Conservation (phyloP, 2,329 filamentous ascomycete species). For the Pseudogymnoascus sp. region DNA sequence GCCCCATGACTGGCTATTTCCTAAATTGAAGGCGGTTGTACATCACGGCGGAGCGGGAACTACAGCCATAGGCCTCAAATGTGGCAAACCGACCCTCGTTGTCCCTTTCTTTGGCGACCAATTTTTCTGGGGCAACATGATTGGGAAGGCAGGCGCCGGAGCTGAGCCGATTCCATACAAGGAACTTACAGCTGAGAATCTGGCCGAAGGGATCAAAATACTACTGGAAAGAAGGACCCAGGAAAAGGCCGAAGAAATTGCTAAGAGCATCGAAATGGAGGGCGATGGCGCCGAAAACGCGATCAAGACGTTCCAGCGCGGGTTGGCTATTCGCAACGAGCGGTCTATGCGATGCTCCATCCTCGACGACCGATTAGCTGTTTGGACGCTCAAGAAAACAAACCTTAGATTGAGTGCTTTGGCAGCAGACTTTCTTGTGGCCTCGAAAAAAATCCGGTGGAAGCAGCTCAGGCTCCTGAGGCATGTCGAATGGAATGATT, state of each 20-base stretch:
- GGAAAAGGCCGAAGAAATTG: constrained; percentile 49
- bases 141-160: constrained; percentile 55
- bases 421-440: constrained; percentile 57
- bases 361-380: constrained; percentile 52
- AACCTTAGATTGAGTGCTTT: constrained; percentile 52
- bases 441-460: constrained; percentile 53
- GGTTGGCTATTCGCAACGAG: constrained; percentile 44
- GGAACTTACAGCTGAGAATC: constrained; percentile 50
- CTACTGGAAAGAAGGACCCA: constrained; percentile 54
- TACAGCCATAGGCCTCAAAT: constrained; percentile 62
- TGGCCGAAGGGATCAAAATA: constrained; percentile 63
- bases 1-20: constrained; percentile 68
- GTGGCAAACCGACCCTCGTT: constrained; percentile 60
- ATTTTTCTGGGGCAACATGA: constrained; percentile 67
- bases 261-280: constrained; percentile 50
- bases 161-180: constrained; percentile 62
- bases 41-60: constrained; percentile 69
- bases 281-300: constrained; percentile 63
- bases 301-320: constrained; percentile 56
- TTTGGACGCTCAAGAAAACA: constrained; percentile 57
- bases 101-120: constrained; percentile 73
- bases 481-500: constrained; percentile 68
- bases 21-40: constrained; percentile 52
- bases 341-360: constrained; percentile 57
- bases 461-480: constrained; percentile 54